Evolutionary conservation across 1,284 basidiomycete species (phyloP), one percentile per base, ranked within the genome.

Genomic region (Apiotrichum sp.): DNA sequence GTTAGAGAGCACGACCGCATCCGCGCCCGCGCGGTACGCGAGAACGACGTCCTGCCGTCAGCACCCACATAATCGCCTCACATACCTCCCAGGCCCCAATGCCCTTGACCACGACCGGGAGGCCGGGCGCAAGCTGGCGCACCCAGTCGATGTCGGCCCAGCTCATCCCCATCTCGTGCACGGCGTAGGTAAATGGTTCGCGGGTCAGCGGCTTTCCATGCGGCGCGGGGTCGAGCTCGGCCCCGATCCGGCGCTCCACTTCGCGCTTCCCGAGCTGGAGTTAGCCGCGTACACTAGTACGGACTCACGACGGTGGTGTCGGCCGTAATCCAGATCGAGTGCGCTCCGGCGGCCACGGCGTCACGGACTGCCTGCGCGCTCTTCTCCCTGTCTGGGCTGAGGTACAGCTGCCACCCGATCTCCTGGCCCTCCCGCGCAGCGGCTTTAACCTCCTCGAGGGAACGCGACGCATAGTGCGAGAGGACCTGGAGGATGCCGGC

Each of bases 81-180:
- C 66, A 41, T 46, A 65, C 66, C 60, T 74, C 78, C 56, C 77
- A 77, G 16, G 70, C 71, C 35, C 76, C 75, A 35, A 80, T 68
- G 7, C 69, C 79, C 68, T 75, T 80, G 59, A 80, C 62, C 33
- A 79, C 72, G 22, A 81, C 62, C 0, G 78, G 78, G n/a, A 78
- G 63, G 4, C 69, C 71, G 0, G 66, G 71, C 6, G 75, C 77
- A 52, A 59, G 62, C 57, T 66, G 68, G 34, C 70, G 71, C 54
- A 79, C 75, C 78, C 78, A 80, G 1, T 61, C 65, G 50, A 80
- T 72, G 55, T 79, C 78, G 13, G 72, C 63, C 78, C 78, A 79
- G 32, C 56, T 35, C 56, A 61, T 53, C 36, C 41, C 47, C 33
- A 43, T 38, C 34, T 61, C 56, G 40, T 53, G 51, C 14, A 43